phyloP scores from a whole-genome alignment of 1,284 basidiomycete genomes.

The Sparassis latifolia region DNA sequence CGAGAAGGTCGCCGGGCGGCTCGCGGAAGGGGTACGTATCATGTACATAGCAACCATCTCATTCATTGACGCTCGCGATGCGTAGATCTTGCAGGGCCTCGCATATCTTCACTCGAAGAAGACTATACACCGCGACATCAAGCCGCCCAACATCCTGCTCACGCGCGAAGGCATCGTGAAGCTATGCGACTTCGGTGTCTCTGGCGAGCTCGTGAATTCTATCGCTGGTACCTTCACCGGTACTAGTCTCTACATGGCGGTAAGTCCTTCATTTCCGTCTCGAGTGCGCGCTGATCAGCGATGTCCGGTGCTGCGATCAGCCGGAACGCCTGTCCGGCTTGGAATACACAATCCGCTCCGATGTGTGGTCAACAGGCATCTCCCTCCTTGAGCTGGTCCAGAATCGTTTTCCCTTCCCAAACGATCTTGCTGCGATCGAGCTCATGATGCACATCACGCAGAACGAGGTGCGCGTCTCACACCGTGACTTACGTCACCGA shows the following conservation, averaged over 20 bases:
- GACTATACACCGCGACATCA: slow-evolving; percentile 97
- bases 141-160: slow-evolving; percentile 92
- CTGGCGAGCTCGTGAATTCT: slow-evolving; percentile 89
- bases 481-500: slow-evolving; percentile 7
- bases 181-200: slow-evolving; percentile 94
- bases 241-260: slow-evolving; percentile 97
- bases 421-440: slow-evolving; percentile 89
- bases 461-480: slow-evolving; percentile 49
- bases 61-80: not conserved
- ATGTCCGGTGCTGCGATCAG: slow-evolving; percentile 32
- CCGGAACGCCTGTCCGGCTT: slow-evolving; percentile 91
- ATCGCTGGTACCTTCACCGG: slow-evolving; percentile 94
- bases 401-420: slow-evolving; percentile 94
- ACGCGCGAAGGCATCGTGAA: slow-evolving; percentile 86
- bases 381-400: slow-evolving; percentile 91
- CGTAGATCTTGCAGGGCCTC: slow-evolving; percentile 82
- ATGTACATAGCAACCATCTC: slow-evolving; percentile 1
- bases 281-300: not conserved
- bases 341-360: slow-evolving; percentile 88
- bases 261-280: slow-evolving; percentile 38
- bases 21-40: slow-evolving; percentile 77
- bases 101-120: slow-evolving; percentile 86
- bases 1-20: slow-evolving; percentile 87
- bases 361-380: slow-evolving; percentile 98
- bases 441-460: slow-evolving; percentile 89